phyloP scores from a whole-genome alignment of 805 yeast genomes.

The Candida hungchunana region DNA sequence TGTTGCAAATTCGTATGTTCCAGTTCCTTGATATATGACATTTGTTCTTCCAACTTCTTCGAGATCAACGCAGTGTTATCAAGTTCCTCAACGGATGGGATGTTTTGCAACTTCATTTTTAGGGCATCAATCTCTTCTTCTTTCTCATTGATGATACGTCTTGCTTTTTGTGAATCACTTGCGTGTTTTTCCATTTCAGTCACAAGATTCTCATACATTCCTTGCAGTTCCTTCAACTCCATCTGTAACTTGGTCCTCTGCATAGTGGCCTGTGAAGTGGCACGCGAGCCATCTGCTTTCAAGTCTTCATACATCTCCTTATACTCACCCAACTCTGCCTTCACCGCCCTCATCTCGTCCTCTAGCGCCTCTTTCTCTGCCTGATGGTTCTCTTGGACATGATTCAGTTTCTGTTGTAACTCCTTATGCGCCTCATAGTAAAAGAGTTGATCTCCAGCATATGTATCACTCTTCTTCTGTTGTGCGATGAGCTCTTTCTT shows the following conservation, averaged over 20 bases:
- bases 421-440: slow-evolving; percentile 33
- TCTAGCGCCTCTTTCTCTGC: slow-evolving; percentile 24
- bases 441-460: slow-evolving; percentile 31
- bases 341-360: slow-evolving; percentile 15
- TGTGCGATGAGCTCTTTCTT: slow-evolving; percentile 23
- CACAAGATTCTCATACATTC: slow-evolving; percentile 6
- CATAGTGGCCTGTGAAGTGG: background rate
- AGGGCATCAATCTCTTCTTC: slow-evolving; percentile 6
- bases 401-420: slow-evolving; percentile 22
- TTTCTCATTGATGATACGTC: slow-evolving; percentile 1
- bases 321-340: slow-evolving; percentile 15
- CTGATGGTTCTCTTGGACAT: slow-evolving; percentile 24
- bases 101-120: slow-evolving; percentile 6
- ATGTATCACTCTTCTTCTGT: slow-evolving; percentile 15
- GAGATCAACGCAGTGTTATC: slow-evolving; percentile 8
- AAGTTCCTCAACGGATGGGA: slow-evolving; percentile 35
- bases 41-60: slow-evolving; percentile 37
- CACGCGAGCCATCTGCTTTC: background rate
- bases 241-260: slow-evolving; percentile 2
- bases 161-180: slow-evolving; percentile 2
- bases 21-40: slow-evolving; percentile 39
- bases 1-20: slow-evolving; percentile 53
- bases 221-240: slow-evolving; percentile 5
- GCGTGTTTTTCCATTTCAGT: slow-evolving; percentile 7
- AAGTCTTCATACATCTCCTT: slow-evolving; percentile 9